These are phyloP conservation scores for Chlorociboria aeruginascens DNA, from an alignment of 495 filamentous ascomycete species.

Conservation along the genomic window DNA sequence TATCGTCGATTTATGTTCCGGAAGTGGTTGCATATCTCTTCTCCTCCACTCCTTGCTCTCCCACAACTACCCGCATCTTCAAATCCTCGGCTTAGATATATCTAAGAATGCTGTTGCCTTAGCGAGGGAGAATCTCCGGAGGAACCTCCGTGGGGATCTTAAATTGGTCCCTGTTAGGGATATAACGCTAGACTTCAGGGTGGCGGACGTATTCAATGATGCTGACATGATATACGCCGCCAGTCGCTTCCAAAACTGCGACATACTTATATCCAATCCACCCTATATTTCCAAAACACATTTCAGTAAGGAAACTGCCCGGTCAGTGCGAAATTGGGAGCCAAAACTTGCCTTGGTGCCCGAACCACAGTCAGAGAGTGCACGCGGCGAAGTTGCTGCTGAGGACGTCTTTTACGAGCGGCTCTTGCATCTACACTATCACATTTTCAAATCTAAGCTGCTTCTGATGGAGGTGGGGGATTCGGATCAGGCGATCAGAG, in stretches of 20 bases:
- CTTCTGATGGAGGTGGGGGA: conserved; percentile 49
- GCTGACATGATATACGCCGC: background rate
- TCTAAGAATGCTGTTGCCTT: conserved; percentile 47
- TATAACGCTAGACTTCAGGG: background rate
- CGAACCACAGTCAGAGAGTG: background rate
- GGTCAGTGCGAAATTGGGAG: conserved; percentile 71
- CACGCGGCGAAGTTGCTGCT: conserved; percentile 11
- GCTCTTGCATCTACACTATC: background rate
- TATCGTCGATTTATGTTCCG: conserved; percentile 79
- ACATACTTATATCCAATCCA: conserved; percentile 80
- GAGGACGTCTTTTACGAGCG: conserved; percentile 49
- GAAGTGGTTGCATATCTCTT: conserved; percentile 82
- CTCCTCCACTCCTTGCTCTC: conserved; percentile 48
- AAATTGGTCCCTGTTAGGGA: background rate
- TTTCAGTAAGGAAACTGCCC: conserved; percentile 45
- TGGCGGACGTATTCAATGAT: conserved; percentile 48
- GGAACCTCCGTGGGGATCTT: conserved; percentile 27
- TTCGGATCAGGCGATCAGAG: conserved; percentile 42
- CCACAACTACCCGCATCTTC: conserved; percentile 8
- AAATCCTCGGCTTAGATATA: conserved; percentile 45
- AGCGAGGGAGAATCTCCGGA: conserved; percentile 44
- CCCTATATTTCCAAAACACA: conserved; percentile 66
- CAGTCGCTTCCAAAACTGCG: conserved; percentile 25
- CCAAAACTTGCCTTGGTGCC: conserved; percentile 71
- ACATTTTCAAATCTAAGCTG: conserved; percentile 24